Percentiles rank a stretch among this genome's conserved stretches.
Evolutionary conservation across 352 stramenopile genomes (phyloP).

Genomic region (Globisporangium uncinulatum): DNA sequence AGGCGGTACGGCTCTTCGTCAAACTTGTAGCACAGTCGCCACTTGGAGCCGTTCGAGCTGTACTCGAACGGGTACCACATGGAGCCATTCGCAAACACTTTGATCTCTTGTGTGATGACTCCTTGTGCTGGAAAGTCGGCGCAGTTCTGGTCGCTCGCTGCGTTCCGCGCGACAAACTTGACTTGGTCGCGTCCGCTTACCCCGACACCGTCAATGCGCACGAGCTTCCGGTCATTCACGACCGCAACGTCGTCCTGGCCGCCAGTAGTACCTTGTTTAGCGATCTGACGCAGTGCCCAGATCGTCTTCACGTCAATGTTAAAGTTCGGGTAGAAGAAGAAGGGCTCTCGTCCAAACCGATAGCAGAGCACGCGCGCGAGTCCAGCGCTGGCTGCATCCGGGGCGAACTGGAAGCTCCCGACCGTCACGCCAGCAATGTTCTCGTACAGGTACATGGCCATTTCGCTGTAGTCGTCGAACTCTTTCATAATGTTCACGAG

Average conservation of each 20-base stretch:
- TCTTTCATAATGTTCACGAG: slow-evolving; percentile 57
- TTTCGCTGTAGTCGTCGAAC: slow-evolving; percentile 54
- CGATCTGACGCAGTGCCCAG: slow-evolving; percentile 27
- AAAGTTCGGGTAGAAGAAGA: slow-evolving; percentile 48
- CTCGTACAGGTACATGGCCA: slow-evolving; percentile 71
- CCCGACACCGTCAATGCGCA: slow-evolving; percentile 48
- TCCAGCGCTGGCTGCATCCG: slow-evolving; percentile 24
- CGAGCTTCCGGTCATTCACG: slow-evolving; percentile 53
- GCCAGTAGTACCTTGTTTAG: slow-evolving; percentile 4
- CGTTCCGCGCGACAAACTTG: slow-evolving; percentile 39
- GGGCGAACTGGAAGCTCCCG: slow-evolving; percentile 40
- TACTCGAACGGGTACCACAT: slow-evolving; percentile 56
- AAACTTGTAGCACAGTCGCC: slow-evolving; percentile 68
- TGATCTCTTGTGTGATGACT: slow-evolving; percentile 23
- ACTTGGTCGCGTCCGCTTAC: slow-evolving; percentile 37
- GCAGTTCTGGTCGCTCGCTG: slow-evolving; percentile 26
- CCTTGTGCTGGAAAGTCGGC: slow-evolving; percentile 29
- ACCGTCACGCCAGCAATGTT: slow-evolving; percentile 31
- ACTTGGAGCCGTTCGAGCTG: slow-evolving; percentile 32
- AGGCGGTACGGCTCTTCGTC: slow-evolving; percentile 42
- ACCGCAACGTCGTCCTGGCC: slow-evolving; percentile 38
- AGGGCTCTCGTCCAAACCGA: slow-evolving; percentile 48
- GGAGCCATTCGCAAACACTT: slow-evolving; percentile 31
- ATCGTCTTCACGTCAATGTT: slow-evolving; percentile 60
- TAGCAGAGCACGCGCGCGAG: slow-evolving; percentile 50